Base-by-base conservation (phyloP, 2,329 filamentous ascomycete genomes). In the Clathrospora elynae region DNA sequence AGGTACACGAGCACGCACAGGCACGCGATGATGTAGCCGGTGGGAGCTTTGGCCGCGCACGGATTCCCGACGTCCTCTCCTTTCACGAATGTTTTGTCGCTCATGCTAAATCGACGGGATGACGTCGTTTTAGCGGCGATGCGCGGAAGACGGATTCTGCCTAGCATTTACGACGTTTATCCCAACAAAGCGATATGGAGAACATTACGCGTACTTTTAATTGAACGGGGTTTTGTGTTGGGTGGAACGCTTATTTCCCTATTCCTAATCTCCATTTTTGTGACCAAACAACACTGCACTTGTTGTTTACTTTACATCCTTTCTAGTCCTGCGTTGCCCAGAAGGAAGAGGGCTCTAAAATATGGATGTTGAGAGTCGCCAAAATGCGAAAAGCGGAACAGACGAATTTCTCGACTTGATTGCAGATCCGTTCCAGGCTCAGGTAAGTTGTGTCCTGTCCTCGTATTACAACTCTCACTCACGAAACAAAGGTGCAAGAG, bases 401-500 rank as follows among this genome's bases (percentile, higher is more conserved):
- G 64, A 71, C 38, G 38, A 62, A 33, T 74, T 75, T 43, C 49
- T 75, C 17, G 53, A 69, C 28, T 53, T 75, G 13, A 71, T 75
- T 13, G 61, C 64, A 31, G 62, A 71, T 49, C 70, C 71, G 6
- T 74, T 74, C 46, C 63, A 65, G 32, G 61, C 60, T 17, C 46
- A 65, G 43, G 66, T 69, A 46, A 8, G 49, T 26, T 28, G 33
- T 20, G 14, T 16, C 11, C 10, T 22, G 12, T 13, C 19, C 14
- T 25, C 26, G 10, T 1, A 28, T 12, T 33, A 17, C 2, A 16
- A 16, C 13, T 30, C 31, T 42, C 6, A 46, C 28, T 35, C 10
- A 25, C n/a, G 8, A 9, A 17, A 19, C 11, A 5, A 55, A 84
- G 80, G 73, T 83, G 42, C 74, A 77, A 67, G 63, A 75, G 46